Base-by-base conservation (phyloP, 257 asterid species). In the Avicennia marina region DNA sequence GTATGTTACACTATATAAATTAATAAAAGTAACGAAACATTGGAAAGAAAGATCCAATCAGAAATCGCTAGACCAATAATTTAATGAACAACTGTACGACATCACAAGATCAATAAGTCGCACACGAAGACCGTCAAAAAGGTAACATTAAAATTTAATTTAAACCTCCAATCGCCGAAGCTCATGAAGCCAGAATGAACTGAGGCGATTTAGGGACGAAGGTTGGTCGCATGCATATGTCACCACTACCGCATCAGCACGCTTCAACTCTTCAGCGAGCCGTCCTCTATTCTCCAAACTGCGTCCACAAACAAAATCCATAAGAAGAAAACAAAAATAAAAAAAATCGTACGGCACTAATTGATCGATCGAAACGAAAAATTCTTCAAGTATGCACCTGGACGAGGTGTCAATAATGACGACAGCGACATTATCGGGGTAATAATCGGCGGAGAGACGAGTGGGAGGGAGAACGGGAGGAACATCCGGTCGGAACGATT, bases 191-290 rank as follows among this genome's bases (percentile, higher is more conserved):
- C 98, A 91, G 81, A 83, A 91, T 21, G 97, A 73, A 69, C 81
- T 79, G 61, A 93, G 82, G 64, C 97, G 97, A 80, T 78, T 84
- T 32, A 93, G 79, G 7, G 95, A 76, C 45, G 84, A 60, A 48
- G 89, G 94, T 73, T 93, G 97, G 74, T 93, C 98, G 72, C 95
- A 93, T 65, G 98, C 98, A 74, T 89, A 86, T n/a, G 98, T 86
- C 81, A 93, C 36, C 56, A 93, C 94, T 4, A 89, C 95, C 25
- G 87, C 87, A 80, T 93, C 98, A 10, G 97, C 96, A 50, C 95
- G 90, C 86, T 88, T 93, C 85, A 93, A 48, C 72, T 89, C 98
- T 71, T 93, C 98, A 29, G 95, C 97, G 41, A 93, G 89, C 70
- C 67, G 78, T 29, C 94, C 97, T 72, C 95, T 81, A 60, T 81